These are phyloP conservation scores for Diutina rugosa DNA, from an alignment of 1,139 yeast species.

Conservation along the genomic window DNA sequence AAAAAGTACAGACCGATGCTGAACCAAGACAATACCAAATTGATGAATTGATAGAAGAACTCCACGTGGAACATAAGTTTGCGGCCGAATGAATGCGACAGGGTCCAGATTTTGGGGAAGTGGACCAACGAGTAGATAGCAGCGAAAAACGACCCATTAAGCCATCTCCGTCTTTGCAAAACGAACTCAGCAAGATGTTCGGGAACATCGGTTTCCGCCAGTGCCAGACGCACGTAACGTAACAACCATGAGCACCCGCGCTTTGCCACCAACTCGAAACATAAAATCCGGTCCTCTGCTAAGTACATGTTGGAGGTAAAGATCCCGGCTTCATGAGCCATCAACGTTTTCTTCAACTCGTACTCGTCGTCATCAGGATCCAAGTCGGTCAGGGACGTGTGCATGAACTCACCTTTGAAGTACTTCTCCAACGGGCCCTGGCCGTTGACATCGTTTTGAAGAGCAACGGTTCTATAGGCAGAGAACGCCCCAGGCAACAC, in stretches of 20 bases:
- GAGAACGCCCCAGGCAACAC: slow-evolving; percentile 37
- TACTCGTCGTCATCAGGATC: slow-evolving; percentile 36
- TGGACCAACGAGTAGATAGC: slow-evolving; percentile 35
- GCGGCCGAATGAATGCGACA: slow-evolving; percentile 28
- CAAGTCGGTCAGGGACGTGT: slow-evolving; percentile 26
- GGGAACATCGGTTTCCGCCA: slow-evolving; percentile 39
- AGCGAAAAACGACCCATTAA: slow-evolving; percentile 37
- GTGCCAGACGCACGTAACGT: slow-evolving; percentile 32
- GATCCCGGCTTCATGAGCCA: slow-evolving; percentile 33
- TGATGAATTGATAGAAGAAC: slow-evolving; percentile 30
- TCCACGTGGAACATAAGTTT: slow-evolving; percentile 30
- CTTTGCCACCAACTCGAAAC: slow-evolving; percentile 37
- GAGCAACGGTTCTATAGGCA: slow-evolving; percentile 29
- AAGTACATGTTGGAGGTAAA: slow-evolving; percentile 38
- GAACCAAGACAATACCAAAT: slow-evolving; percentile 16
- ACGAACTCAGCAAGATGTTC: slow-evolving; percentile 33
- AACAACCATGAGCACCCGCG: slow-evolving; percentile 31
- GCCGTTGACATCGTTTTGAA: slow-evolving; percentile 24
- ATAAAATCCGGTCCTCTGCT: slow-evolving; percentile 37
- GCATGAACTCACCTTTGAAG: slow-evolving; percentile 36
- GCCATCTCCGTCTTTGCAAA: slow-evolving; percentile 38
- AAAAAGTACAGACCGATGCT: slow-evolving; percentile 61
- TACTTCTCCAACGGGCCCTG: slow-evolving; percentile 35
- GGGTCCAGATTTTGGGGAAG: slow-evolving; percentile 30
- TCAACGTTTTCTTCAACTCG: slow-evolving; percentile 24